Evolutionary conservation across 345 rosid genomes (phyloP), one percentile per base, ranked within the genome.

Genomic region (Erodium maritimum): DNA sequence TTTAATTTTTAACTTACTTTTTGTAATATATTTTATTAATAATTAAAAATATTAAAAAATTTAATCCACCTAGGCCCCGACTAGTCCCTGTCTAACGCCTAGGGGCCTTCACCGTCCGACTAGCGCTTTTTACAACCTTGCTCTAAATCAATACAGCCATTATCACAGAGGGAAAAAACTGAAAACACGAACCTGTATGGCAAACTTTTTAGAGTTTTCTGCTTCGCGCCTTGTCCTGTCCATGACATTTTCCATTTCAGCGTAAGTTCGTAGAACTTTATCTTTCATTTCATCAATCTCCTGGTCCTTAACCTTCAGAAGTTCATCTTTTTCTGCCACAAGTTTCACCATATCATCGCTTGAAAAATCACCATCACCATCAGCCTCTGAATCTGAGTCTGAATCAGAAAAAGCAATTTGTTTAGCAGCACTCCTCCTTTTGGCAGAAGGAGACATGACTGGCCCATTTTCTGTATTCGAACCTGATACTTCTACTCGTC

Each of bases 241-340:
- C 84, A 80, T 79, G 23, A 87, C 75, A 72, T 93, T 93, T 79
- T 93, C 90, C 91, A 82, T 82, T 74, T 93, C 99, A 2, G 97
- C 97, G 66, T 75, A 78, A 18, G 82, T 56, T 2, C 96, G 88
- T 22, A 93, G 86, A 69, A 83, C 79, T 57, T 90, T 87, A 73
- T 93, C 96, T 75, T 90, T 52, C 95, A 93, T 82, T 64, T 73
- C 67, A 59, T 79, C 78, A 2, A 90, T 61, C 70, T 82, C 85
- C 72, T 82, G 71, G 59, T 80, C 74, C 74, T 90, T 89, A 57
- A 24, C 61, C 65, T 78, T 82, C 74, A 93, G 67, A 66, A 83
- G 87, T 11, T 76, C 83, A 59, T 93, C 96, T 69, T 85, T 93
- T 74, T 87, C 88, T 6, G 34, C 64, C 75, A 87, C 71, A 74